A percentile compares a stretch with the other conserved stretches of the same genome.
Evolutionary conservation across 345 rosid genomes (phyloP).

Genomic region (Brassica cretica): DNA sequence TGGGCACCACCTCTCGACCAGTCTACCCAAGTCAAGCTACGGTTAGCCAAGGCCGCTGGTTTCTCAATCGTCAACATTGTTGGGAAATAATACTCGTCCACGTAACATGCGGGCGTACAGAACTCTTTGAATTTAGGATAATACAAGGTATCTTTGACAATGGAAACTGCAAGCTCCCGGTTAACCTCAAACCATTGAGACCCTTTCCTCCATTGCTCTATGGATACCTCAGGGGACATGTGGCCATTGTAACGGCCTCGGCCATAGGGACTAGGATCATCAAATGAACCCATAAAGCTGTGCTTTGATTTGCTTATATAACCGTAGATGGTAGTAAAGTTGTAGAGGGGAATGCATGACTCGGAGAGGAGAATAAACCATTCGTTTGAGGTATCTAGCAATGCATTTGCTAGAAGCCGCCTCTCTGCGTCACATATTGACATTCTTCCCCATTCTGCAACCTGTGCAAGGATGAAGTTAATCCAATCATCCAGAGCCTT

Average conservation of each 20-base stretch:
- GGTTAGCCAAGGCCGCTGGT: slow-evolving; percentile 61
- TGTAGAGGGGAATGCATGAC: slow-evolving; percentile 86
- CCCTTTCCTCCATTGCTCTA: slow-evolving; percentile 84
- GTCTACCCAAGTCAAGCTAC: slow-evolving; percentile 91
- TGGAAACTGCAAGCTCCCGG: slow-evolving; percentile 64
- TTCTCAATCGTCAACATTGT: slow-evolving; percentile 81
- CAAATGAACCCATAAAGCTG: slow-evolving; percentile 82
- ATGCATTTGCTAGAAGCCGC: slow-evolving; percentile 85
- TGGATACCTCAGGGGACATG: slow-evolving; percentile 78
- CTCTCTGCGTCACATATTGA: slow-evolving; percentile 92
- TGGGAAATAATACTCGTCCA: slow-evolving; percentile 90
- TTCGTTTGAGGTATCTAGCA: slow-evolving; percentile 86
- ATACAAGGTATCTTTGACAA: slow-evolving; percentile 63
- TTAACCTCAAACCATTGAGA: slow-evolving; percentile 89
- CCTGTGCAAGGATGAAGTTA: slow-evolving; percentile 42
- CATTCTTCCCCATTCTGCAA: slow-evolving; percentile 95
- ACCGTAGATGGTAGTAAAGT: slow-evolving; percentile 59
- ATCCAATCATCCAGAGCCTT: neutral
- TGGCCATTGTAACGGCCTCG: slow-evolving; percentile 75
- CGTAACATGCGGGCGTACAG: slow-evolving; percentile 79
- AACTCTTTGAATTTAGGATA: slow-evolving; percentile 67
- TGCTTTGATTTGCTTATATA: slow-evolving; percentile 60
- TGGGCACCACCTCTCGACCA: slow-evolving; percentile 97
- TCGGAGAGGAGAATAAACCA: slow-evolving; percentile 88
- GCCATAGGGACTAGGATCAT: slow-evolving; percentile 76